These are phyloP conservation scores for Trichosanthes truncata DNA, from an alignment of 306 rosid genomes.

Conservation along the genomic window DNA sequence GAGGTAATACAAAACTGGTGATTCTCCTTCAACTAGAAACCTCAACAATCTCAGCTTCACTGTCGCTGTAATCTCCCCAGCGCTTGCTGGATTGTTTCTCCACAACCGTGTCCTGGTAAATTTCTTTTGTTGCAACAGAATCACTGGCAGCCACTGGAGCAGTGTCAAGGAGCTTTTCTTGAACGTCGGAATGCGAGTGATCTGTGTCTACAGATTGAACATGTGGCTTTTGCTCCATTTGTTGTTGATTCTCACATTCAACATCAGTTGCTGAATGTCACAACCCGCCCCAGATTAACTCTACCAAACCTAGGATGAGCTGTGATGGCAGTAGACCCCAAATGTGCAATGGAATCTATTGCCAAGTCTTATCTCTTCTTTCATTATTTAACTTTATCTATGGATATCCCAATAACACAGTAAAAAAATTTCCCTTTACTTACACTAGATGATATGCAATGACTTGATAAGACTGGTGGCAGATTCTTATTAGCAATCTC, in stretches of 20 bases:
- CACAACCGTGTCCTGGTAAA: conserved; percentile 17
- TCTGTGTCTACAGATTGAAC: conserved; percentile 27
- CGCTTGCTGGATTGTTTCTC: conserved; percentile 50
- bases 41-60: conserved; percentile 56
- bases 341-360: too few relatives aligned
- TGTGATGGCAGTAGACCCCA: too few relatives aligned
- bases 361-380: too few relatives aligned
- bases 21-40: conserved; percentile 41
- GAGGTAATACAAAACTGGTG: background rate
- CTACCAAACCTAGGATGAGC: too few relatives aligned
- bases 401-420: too few relatives aligned
- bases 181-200: conserved; percentile 18
- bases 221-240: conserved; percentile 29
- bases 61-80: conserved; percentile 95
- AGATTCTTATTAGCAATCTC: too few relatives aligned
- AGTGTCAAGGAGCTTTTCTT: conserved; percentile 35
- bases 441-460: too few relatives aligned
- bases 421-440: too few relatives aligned
- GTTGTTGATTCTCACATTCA: conserved; percentile 31
- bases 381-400: too few relatives aligned
- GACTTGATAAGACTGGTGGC: too few relatives aligned
- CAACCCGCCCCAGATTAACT: too few relatives aligned
- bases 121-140: conserved; percentile 21
- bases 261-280: conserved; percentile 25
- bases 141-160: conserved; percentile 20